Evolutionary conservation across 371 early-diverging fungal species (phyloP).

Genomic region (Coemansia sp.): DNA sequence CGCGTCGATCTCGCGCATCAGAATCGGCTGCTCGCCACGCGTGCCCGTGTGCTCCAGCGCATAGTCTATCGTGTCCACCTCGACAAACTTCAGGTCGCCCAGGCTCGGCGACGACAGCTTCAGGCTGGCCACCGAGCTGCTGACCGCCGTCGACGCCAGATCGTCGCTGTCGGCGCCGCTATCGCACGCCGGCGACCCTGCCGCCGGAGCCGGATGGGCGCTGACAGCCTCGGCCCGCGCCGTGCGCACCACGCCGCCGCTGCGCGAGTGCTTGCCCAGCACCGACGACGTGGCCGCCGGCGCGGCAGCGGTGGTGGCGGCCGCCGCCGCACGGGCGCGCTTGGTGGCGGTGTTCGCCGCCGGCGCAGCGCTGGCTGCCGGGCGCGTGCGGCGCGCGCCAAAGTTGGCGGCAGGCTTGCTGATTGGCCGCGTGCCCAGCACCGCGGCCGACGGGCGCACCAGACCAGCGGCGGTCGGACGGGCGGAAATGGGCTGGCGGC

Average conservation of each 20-base stretch:
- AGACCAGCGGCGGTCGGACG: slow-evolving; percentile 15
- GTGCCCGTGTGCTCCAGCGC: slow-evolving; percentile 46
- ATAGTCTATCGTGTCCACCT: slow-evolving; percentile 45
- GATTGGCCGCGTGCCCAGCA: slow-evolving; percentile 22
- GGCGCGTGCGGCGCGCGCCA: slow-evolving; percentile 24
- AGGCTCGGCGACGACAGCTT: neutral
- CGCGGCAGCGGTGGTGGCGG: neutral
- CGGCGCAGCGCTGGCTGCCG: slow-evolving; percentile 2
- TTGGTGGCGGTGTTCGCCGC: slow-evolving; percentile 3
- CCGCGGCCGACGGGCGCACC: neutral
- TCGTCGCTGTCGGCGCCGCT: no score
- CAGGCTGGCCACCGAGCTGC: slow-evolving; percentile 11
- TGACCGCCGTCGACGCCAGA: slow-evolving; percentile 12
- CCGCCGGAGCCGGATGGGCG: no score
- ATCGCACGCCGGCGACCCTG: no score
- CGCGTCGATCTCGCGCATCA: slow-evolving; percentile 38
- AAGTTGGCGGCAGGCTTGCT: slow-evolving; percentile 33
- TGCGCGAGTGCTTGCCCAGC: slow-evolving; percentile 46
- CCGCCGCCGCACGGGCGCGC: slow-evolving; percentile 11
- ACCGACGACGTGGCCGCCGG: slow-evolving; percentile 1
- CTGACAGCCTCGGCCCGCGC: neutral
- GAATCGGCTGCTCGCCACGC: slow-evolving; percentile 39
- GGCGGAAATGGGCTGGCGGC: slow-evolving; percentile 11
- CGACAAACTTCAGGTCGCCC: slow-evolving; percentile 40
- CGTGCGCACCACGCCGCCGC: slow-evolving; percentile 17